These are phyloP conservation scores for Kernera saxatilis DNA, from an alignment of 345 rosid species.

Conservation along the genomic window DNA sequence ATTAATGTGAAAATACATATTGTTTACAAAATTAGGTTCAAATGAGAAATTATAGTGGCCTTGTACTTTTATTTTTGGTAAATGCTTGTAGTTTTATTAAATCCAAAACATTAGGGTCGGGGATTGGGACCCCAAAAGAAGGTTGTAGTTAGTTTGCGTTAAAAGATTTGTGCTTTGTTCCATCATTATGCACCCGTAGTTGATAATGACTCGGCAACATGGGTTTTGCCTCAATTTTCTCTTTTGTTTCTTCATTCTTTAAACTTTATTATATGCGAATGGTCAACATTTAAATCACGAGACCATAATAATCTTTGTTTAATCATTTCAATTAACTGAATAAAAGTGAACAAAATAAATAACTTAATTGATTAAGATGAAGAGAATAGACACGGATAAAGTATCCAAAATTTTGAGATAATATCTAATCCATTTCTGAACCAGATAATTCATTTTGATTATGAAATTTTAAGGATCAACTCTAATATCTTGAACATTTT, in stretches of 20 bases:
- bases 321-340: background rate
- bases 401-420: too few relatives aligned
- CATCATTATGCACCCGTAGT: constrained; percentile 31
- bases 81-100: constrained; percentile 12
- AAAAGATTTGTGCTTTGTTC: constrained; percentile 22
- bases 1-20: background rate
- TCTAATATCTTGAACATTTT: too few relatives aligned
- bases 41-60: constrained; percentile 9
- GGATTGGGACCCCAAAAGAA: constrained; percentile 23
- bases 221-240: constrained; percentile 15
- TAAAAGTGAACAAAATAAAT: background rate
- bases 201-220: constrained; percentile 26
- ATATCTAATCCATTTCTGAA: too few relatives aligned
- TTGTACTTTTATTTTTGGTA: background rate
- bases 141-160: constrained; percentile 26
- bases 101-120: constrained; percentile 28
- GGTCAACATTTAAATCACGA: background rate
- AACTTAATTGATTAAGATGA: background rate
- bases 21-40: background rate
- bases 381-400: too few relatives aligned
- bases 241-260: background rate
- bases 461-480: too few relatives aligned
- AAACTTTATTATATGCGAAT: background rate
- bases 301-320: background rate
- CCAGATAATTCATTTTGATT: too few relatives aligned